A percentile compares a stretch with the other conserved stretches of the same genome.
Evolutionary conservation across 495 filamentous ascomycete genomes (phyloP).

Genomic region (Letharia lupina): DNA sequence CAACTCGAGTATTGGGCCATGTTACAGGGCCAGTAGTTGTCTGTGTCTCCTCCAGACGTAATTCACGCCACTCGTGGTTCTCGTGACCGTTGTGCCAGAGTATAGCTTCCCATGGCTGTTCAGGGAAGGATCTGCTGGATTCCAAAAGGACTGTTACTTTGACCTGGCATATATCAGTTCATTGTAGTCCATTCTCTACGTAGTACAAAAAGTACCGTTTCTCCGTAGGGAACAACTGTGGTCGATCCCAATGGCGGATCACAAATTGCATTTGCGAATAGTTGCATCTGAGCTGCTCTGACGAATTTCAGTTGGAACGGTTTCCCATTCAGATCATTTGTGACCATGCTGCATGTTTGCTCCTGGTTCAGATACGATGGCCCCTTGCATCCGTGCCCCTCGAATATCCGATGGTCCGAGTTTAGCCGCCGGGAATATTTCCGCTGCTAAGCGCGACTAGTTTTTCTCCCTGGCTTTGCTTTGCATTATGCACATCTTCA

Average conservation of each 20-base stretch:
- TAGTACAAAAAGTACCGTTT: constrained; percentile 22
- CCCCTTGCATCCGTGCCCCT: too few species aligned
- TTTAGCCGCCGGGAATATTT: background rate
- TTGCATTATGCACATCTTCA: background rate
- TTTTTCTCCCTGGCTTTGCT: background rate
- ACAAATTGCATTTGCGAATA: constrained; percentile 46
- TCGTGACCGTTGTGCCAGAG: constrained; percentile 63
- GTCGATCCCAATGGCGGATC: constrained; percentile 65
- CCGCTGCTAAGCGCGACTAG: background rate
- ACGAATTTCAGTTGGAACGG: constrained; percentile 31
- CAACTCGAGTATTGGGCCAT: constrained; percentile 23
- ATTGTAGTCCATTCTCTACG: background rate
- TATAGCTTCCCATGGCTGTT: constrained; percentile 60
- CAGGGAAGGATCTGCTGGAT: constrained; percentile 44
- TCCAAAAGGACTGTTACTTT: constrained; percentile 66
- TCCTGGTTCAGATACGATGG: background rate
- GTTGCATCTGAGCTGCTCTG: constrained; percentile 38
- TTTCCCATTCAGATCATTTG: constrained; percentile 19
- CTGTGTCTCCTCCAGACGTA: constrained; percentile 29
- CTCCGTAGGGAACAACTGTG: constrained; percentile 43
- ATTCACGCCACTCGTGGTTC: constrained; percentile 32
- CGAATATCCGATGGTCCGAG: background rate
- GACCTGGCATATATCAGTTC: constrained; percentile 32
- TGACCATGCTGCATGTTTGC: constrained; percentile 18
- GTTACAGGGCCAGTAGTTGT: constrained; percentile 33